These are phyloP conservation scores for Penicillium soppii DNA, from an alignment of 495 filamentous ascomycete species.

Conservation along the genomic window DNA sequence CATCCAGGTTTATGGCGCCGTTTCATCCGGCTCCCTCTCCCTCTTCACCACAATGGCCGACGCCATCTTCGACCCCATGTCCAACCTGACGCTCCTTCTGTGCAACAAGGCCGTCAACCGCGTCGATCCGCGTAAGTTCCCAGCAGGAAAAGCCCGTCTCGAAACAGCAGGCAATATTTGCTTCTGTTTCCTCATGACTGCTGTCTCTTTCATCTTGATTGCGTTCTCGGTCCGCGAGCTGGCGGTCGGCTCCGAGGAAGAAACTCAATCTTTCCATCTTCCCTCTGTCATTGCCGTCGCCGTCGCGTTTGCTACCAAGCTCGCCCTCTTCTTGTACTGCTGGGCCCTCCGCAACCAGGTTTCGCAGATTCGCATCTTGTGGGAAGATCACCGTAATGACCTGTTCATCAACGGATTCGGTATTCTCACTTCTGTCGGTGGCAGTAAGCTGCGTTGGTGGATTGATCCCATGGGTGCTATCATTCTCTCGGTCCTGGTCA, in stretches of 20 bases:
- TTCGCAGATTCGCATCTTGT: conserved; percentile 87
- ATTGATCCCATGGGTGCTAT: conserved; percentile 93
- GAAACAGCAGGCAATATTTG: conserved; percentile 96
- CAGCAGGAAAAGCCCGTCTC: conserved; percentile 89
- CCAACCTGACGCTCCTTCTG: conserved; percentile 84
- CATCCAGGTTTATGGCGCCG: conserved; percentile 86
- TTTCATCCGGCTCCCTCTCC: conserved; percentile 82
- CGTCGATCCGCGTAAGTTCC: conserved; percentile 88
- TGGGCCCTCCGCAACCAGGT: conserved; percentile 87
- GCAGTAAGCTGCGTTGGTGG: conserved; percentile 88
- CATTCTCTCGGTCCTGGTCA: conserved; percentile 73
- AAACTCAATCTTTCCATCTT: conserved; percentile 67
- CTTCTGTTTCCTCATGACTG: conserved; percentile 95
- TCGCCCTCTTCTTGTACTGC: conserved; percentile 85
- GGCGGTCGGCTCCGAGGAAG: conserved; percentile 35
- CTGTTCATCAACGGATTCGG: conserved; percentile 89
- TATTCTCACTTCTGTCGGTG: conserved; percentile 83
- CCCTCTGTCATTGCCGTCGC: conserved; percentile 87
- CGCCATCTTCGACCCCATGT: conserved; percentile 90
- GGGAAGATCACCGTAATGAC: conserved; percentile 89
- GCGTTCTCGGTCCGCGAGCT: conserved; percentile 79
- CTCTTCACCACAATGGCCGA: conserved; percentile 99
- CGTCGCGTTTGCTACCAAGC: conserved; percentile 80
- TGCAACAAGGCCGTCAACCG: conserved; percentile 83
- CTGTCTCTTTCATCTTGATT: conserved; percentile 87